Conservation (phyloP, 106 monocot genomes). For the Alisma plantagoaquatica region DNA sequence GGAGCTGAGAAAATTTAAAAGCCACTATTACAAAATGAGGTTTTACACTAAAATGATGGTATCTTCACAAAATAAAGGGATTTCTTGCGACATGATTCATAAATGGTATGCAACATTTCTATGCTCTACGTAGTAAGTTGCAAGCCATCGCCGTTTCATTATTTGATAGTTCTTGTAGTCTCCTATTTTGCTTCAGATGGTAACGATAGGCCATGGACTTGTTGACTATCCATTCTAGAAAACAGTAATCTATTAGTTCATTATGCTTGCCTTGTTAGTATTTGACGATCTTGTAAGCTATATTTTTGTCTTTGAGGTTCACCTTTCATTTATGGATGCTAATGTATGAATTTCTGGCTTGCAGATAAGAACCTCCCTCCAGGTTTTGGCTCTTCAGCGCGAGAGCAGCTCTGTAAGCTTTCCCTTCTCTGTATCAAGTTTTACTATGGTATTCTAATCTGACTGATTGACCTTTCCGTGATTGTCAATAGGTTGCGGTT, state of each 20-base stretch:
- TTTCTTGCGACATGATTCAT: too few species aligned
- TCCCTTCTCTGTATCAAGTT: background rate
- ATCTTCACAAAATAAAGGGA: too few species aligned
- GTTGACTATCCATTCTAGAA: background rate
- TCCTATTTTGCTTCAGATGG: background rate
- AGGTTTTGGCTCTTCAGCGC: conserved; percentile 56
- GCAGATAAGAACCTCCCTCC: conserved; percentile 77
- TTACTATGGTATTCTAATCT: background rate
- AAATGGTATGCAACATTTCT: too few species aligned
- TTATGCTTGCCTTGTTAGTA: background rate
- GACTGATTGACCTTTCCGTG: background rate
- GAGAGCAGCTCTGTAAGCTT: conserved; percentile 39
- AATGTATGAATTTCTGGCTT: conserved; percentile 3
- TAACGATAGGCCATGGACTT: background rate
- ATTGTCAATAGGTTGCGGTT: conserved; percentile 44
- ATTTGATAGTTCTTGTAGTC: background rate
- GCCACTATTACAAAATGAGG: too few species aligned
- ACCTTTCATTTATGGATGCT: background rate
- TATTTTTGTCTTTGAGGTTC: background rate
- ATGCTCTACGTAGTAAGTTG: too few species aligned
- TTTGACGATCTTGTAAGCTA: background rate
- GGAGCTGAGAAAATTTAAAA: too few species aligned
- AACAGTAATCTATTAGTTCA: background rate
- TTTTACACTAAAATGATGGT: too few species aligned
- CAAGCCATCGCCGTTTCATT: too few species aligned